These are phyloP conservation scores for Pseudogymnoascus sp. DNA, from an alignment of 2,329 filamentous ascomycete species.

Conservation along the genomic window DNA sequence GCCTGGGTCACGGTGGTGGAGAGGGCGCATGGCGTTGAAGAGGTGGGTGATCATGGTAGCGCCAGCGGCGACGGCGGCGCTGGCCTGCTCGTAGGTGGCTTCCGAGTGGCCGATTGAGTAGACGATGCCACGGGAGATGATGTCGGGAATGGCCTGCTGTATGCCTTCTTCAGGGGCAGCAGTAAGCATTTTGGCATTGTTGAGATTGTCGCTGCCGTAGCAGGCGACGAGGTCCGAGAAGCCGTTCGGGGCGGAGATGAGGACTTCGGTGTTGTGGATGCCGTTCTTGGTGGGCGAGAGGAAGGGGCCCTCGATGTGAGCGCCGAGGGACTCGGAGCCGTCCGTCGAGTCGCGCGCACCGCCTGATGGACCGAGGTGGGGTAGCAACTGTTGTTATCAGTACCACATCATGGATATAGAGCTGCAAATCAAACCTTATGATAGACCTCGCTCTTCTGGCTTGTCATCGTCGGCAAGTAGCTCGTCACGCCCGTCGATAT, in stretches of 20 bases:
- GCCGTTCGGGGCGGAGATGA: constrained; percentile 51
- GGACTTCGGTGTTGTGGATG: constrained; percentile 68
- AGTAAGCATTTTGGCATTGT: constrained; percentile 61
- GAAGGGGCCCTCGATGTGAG: constrained; percentile 88
- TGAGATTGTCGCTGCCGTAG: constrained; percentile 66
- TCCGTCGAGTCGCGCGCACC: constrained; percentile 48
- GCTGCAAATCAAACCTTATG: constrained; percentile 46
- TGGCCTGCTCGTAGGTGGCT: constrained; percentile 75
- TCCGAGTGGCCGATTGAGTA: constrained; percentile 82
- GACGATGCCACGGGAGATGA: constrained; percentile 58
- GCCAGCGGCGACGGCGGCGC: constrained; percentile 60
- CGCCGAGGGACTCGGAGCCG: constrained; percentile 80
- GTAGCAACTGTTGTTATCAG: constrained; percentile 46
- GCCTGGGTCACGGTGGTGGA: constrained; percentile 85
- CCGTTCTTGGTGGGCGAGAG: constrained; percentile 76
- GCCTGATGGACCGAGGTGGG: constrained; percentile 67
- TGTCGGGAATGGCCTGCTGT: constrained; percentile 55
- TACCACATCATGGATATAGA: not conserved
- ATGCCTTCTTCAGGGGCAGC: constrained; percentile 72
- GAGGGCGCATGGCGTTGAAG: constrained; percentile 87
- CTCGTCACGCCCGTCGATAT: constrained; percentile 77
- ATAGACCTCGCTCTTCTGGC: constrained; percentile 73
- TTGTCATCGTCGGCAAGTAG: constrained; percentile 78
- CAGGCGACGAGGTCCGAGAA: constrained; percentile 59
- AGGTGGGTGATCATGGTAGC: constrained; percentile 87